Evolutionary conservation across 2,329 filamentous ascomycete genomes (phyloP), one percentile per base, ranked within the genome.

Genomic region (Pseudovirgaria hyperparasitica): DNA sequence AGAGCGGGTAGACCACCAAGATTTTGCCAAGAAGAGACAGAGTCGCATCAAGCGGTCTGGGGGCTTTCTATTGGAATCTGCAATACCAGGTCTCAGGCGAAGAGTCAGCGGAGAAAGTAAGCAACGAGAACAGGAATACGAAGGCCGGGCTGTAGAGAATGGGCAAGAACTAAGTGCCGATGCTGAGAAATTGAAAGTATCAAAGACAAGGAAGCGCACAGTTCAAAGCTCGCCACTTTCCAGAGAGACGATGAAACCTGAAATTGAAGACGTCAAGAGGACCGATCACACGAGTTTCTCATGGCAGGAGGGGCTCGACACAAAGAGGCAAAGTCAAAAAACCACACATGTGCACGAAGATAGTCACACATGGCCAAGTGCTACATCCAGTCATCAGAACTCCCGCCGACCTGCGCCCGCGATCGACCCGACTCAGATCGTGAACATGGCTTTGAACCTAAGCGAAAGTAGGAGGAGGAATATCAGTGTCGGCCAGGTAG

Each of bases 361-460:
- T 13, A 34, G 26, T 19, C 25, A 33, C 30, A 35, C 18, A 9
- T 12, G 29, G 5, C n/a, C n/a, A n/a, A n/a, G n/a, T n/a, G n/a
- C n/a, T n/a, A n/a, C n/a, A n/a, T n/a, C n/a, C n/a, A n/a, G n/a
- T n/a, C n/a, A n/a, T n/a, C n/a, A n/a, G n/a, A 19, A 36, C 33
- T 21, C 25, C 40, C 22, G 4, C n/a, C 35, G 46, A 11, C 27
- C 45, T 24, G 61, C 54, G 5, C 46, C 80, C 12, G 73, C 84
- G 41, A 66, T 79, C 33, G 86, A 94, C 44, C 79, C 86, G 6
- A 72, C 78, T 4, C 82, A 93, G 52, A 92, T 96, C 37, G 84
- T 96, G 22, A 85, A 85, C 44, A 81, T 96, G 70, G 87, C 87
- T 2, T 57, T 96, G 40, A 90, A 78, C 37, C 57, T 96, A 26